Conservation (phyloP, 2,329 filamentous ascomycete species). For the Purpureocillium takamizusanense region DNA sequence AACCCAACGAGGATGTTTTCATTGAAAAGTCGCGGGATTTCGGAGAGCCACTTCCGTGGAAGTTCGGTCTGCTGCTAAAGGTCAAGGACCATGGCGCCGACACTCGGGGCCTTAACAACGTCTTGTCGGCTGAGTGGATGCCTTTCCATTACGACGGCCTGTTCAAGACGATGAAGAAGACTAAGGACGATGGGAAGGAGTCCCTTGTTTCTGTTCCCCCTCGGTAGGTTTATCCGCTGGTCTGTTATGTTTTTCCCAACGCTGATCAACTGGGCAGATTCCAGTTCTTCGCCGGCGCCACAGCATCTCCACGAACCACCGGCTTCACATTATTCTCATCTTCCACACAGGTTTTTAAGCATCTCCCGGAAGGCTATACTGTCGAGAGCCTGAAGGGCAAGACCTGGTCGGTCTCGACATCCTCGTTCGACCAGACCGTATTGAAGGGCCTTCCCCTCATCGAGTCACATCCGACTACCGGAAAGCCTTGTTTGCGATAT, state of each 20-base stretch:
- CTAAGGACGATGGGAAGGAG: constrained; percentile 27
- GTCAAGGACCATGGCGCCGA: constrained; percentile 38
- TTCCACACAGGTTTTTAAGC: constrained; percentile 38
- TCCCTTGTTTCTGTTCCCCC: constrained; percentile 33
- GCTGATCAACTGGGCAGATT: constrained; percentile 23
- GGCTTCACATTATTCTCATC: constrained; percentile 46
- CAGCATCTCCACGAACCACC: constrained; percentile 36
- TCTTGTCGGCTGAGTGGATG: constrained; percentile 44
- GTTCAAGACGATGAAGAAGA: constrained; percentile 40
- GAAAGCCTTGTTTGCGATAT: constrained; percentile 40
- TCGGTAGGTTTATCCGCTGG: constrained; percentile 17
- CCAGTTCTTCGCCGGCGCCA: constrained; percentile 41
- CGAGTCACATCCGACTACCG: constrained; percentile 33
- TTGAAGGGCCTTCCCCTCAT: constrained; percentile 36
- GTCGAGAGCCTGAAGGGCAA: constrained; percentile 25
- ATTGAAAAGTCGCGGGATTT: constrained; percentile 36
- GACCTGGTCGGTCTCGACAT: constrained; percentile 40
- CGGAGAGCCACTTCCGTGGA: constrained; percentile 40
- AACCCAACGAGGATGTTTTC: constrained; percentile 33
- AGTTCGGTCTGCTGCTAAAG: constrained; percentile 40
- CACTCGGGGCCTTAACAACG: constrained; percentile 38
- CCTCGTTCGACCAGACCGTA: constrained; percentile 34
- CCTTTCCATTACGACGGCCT: constrained; percentile 49
- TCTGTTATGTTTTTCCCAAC: background rate
- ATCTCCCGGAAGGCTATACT: constrained; percentile 28